Evolutionary conservation across 768 basidiomycete species (phyloP), one percentile per base, ranked within the genome.

Genomic region (Gelatoporia subvermispora): DNA sequence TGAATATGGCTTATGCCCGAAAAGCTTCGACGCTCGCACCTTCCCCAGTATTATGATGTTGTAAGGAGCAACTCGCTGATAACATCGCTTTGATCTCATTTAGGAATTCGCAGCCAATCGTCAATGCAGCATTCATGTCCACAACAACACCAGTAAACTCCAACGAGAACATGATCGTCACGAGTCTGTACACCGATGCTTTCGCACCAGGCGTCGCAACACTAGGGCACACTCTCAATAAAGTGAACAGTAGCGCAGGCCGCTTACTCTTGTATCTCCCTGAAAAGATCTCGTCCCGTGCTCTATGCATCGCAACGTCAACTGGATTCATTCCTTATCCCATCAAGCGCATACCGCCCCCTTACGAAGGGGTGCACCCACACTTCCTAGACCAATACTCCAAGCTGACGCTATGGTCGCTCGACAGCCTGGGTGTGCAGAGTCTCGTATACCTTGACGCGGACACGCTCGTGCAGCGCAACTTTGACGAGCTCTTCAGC

Each of bases 401-500:
- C 9, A 74, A 73, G 48, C 64, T 74, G 4, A 62, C 61, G 31
- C 61, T 74, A 5, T 75, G 73, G 74, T 58, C 57, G 37, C 57
- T 74, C 28, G 67, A 68, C 41, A 43, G 46, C 40, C 44, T 59
- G 1, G 65, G 69, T 36, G 55, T 70, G 51, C 50, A 60, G 23
- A 41, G 57, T 31, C 62, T 67, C 13, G 64, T 74, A 18, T 73
- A 74, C 54, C 62, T 75, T 44, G 68, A 71, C 54, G 65, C 68
- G 15, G 72, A 75, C 60, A 72, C 69, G 13, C 67, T 73, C 52
- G 72, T 70, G 16, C 65, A 60, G 7, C 60, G 60, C 35, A 72
- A 73, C 51, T 68, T 75, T 50, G 70, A 72, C 56, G 74, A 74
- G 54, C 65, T 74, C n/a, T 74, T 72, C 57, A 50, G 65, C 11